Percentiles rank a stretch among this genome's conserved stretches.
Evolutionary conservation across 768 basidiomycete genomes (phyloP).

Genomic region (Boletus edulis): DNA sequence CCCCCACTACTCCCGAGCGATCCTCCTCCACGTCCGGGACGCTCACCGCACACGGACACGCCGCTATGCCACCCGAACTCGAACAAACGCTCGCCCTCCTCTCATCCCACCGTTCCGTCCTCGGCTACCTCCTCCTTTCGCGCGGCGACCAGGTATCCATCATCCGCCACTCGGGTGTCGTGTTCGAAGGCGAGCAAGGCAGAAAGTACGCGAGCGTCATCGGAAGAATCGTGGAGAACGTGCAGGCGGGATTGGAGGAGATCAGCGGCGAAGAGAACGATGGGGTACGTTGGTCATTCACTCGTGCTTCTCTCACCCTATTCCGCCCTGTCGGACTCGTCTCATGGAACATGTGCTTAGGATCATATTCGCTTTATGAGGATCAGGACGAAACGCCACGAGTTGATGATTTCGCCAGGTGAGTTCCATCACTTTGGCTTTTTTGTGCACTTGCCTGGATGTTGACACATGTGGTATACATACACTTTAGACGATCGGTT

Average conservation of each 20-base stretch:
- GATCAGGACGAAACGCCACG: constrained; percentile 88
- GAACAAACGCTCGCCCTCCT: constrained; percentile 76
- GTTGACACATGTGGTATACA: constrained; percentile 24
- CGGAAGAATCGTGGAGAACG: constrained; percentile 72
- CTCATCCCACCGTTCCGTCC: constrained; percentile 78
- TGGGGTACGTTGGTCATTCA: constrained; percentile 37
- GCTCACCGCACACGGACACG: constrained; percentile 13
- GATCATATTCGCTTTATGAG: constrained; percentile 87
- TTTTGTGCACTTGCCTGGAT: neutral
- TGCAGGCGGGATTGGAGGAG: constrained; percentile 77
- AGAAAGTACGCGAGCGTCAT: constrained; percentile 71
- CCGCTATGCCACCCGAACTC: constrained; percentile 66
- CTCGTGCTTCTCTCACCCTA: neutral
- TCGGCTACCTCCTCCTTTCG: constrained; percentile 51
- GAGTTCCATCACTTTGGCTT: constrained; percentile 22
- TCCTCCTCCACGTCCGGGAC: neutral
- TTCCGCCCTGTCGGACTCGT: neutral
- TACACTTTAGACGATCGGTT: constrained; percentile 58
- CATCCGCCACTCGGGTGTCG: constrained; percentile 79
- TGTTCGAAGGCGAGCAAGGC: constrained; percentile 85
- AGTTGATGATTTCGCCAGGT: constrained; percentile 95
- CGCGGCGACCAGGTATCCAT: constrained; percentile 72
- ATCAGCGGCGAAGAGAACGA: constrained; percentile 63
- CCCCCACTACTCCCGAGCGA: constrained; percentile 2
- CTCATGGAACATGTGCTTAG: constrained; percentile 35